These are phyloP conservation scores for Fusarium pseudonygamai DNA, from an alignment of 2,329 filamentous ascomycete genomes.

Conservation along the genomic window DNA sequence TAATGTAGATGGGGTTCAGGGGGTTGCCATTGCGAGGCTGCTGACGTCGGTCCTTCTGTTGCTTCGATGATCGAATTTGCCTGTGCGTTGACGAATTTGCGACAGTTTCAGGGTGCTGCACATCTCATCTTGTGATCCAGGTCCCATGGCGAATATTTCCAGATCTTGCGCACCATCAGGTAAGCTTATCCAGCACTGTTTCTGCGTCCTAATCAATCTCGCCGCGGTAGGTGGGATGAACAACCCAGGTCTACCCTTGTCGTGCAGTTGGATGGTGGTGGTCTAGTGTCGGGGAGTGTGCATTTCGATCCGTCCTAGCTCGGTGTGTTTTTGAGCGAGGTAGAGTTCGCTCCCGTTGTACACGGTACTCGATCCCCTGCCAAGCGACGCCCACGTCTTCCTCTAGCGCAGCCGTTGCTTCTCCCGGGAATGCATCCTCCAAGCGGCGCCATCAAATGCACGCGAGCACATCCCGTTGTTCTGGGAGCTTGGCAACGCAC, in stretches of 20 bases:
- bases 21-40: neutral
- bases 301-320: conserved; percentile 9
- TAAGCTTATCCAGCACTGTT: neutral
- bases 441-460: conserved; percentile 29
- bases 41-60: conserved; percentile 21
- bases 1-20: neutral
- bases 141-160: neutral
- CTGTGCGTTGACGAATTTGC: conserved; percentile 30
- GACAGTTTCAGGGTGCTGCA: neutral
- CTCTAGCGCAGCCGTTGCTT: conserved; percentile 11
- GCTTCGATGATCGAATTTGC: conserved; percentile 26
- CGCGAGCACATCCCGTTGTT: conserved; percentile 18
- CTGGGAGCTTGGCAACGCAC: conserved; percentile 36
- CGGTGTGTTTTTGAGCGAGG: neutral
- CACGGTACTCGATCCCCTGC: conserved; percentile 19
- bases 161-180: conserved; percentile 14
- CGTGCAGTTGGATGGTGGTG: conserved; percentile 20
- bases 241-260: conserved; percentile 29
- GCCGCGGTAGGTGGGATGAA: conserved; percentile 4
- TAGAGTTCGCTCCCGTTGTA: conserved; percentile 5
- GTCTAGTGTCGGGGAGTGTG: conserved; percentile 34
- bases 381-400: conserved; percentile 5
- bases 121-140: conserved; percentile 2
- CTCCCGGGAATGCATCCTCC: conserved; percentile 34
- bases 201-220: neutral